Conservation (phyloP, 2,329 filamentous ascomycete genomes). For the Berkeleyomyces rouxiae region DNA sequence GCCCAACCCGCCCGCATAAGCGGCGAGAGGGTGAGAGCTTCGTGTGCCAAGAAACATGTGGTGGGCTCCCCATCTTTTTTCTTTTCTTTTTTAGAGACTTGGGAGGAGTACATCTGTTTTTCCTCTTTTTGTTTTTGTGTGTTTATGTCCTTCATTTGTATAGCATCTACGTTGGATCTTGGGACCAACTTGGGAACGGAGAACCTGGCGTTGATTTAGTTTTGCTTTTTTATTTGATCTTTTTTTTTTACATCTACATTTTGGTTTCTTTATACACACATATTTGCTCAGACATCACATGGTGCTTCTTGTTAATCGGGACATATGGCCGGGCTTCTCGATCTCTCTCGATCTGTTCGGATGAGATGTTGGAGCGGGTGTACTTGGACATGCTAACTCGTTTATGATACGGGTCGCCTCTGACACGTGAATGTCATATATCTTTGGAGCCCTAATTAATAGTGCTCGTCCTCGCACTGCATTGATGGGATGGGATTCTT, state of each 20-base stretch:
- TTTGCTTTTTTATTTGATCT: background rate
- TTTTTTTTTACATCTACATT: background rate
- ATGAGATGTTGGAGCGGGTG: too few relatives aligned
- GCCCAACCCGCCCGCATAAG: slow-evolving; percentile 16
- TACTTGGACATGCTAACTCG: too few relatives aligned
- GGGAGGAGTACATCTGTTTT: background rate
- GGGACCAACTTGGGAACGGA: background rate
- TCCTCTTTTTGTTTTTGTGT: slow-evolving; percentile 2
- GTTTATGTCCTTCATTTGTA: background rate
- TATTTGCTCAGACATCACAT: background rate
- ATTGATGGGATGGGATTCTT: background rate
- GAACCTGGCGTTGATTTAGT: slow-evolving; percentile 1
- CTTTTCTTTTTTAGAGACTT: background rate
- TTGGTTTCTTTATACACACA: background rate
- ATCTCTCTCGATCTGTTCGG: too few relatives aligned
- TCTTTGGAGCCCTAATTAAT: too few relatives aligned
- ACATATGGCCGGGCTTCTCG: too few relatives aligned
- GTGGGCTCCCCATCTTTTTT: background rate
- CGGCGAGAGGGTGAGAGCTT: background rate
- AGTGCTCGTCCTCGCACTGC: background rate
- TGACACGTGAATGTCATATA: too few relatives aligned
- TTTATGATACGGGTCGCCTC: too few relatives aligned
- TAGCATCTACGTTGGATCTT: background rate
- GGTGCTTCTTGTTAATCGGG: background rate
- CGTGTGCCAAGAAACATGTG: background rate